Evolutionary conservation across 345 rosid genomes (phyloP), one percentile per base, ranked within the genome.

Genomic region (Salix udensis): DNA sequence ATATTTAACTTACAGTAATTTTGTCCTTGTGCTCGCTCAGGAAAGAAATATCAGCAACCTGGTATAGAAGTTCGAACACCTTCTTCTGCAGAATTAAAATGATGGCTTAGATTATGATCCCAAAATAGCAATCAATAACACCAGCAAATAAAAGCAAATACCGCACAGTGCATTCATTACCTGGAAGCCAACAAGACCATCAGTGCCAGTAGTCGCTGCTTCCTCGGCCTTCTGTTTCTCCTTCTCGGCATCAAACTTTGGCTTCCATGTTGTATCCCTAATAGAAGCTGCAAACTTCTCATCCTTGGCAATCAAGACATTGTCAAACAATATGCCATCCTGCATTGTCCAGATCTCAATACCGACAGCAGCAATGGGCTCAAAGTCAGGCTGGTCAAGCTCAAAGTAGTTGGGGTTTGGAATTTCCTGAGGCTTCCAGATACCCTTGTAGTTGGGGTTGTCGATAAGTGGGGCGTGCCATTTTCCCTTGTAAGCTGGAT

Each of bases 321-420:
- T 89, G 82, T 89, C 97, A 70, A 92, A 92, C 84, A 91, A 76
- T 64, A 92, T 88, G 44, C 97, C 97, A 64, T 92, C 94, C 83
- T 92, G 96, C 97, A 92, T 92, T 36, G 97, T 92, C 97, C 97
- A 92, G 74, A 92, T 92, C 87, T 92, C 97, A 64, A 92, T 91
- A 40, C 97, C 97, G 16, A 92, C 39, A 48, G 92, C 97, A 71
- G 97, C 90, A 70, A 92, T 91, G 76, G 94, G 92, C 82, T 92
- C 97, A 65, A 76, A 89, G 75, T 91, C 74, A 1, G 97, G 96
- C 52, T 70, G 82, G 74, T 91, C 91, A 58, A 92, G 88, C 88
- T 92, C 96, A 72, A 91, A 88, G 86, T 85, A 92, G 75, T 69
- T 48, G 39, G 96, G 97, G 88, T 91, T 92, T 12, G 96, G 92